Conservation (phyloP, 1,284 basidiomycete species). For the Wolfiporia cocos region DNA sequence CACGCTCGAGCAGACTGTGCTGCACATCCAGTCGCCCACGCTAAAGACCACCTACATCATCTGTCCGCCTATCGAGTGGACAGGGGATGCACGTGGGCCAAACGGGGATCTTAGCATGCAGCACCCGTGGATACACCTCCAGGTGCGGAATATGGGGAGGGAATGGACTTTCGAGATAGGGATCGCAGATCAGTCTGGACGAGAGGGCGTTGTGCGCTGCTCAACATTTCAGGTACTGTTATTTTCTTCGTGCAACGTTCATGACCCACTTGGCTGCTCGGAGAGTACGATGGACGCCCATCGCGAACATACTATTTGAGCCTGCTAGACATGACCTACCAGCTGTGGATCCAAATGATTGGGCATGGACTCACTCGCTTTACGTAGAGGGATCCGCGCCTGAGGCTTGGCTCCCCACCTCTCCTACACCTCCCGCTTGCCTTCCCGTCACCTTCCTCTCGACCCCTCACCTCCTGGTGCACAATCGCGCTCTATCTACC, state of each 20-base stretch:
- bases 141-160: slow-evolving; percentile 62
- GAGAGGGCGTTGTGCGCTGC: slow-evolving; percentile 57
- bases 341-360: too few species aligned
- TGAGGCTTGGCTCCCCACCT: slow-evolving; percentile 36
- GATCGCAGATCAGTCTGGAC: slow-evolving; percentile 56
- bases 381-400: slow-evolving; percentile 48
- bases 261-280: too few species aligned
- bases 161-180: slow-evolving; percentile 78
- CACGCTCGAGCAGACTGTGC: slow-evolving; percentile 57
- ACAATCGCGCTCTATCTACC: slow-evolving; percentile 61
- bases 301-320: too few species aligned
- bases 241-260: slow-evolving; percentile 9
- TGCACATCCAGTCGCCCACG: slow-evolving; percentile 82
- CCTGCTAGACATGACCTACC: too few species aligned
- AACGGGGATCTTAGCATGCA: slow-evolving; percentile 51
- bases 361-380: too few species aligned
- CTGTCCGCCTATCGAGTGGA: slow-evolving; percentile 35
- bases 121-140: slow-evolving; percentile 71
- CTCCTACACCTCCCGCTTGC: slow-evolving; percentile 72
- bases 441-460: slow-evolving; percentile 50
- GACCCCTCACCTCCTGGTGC: slow-evolving; percentile 66
- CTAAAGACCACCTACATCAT: slow-evolving; percentile 65
- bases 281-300: too few species aligned
- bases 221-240: slow-evolving; percentile 76
- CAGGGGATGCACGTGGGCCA: background rate